Evolutionary conservation across 768 basidiomycete species (phyloP), one percentile per base, ranked within the genome.

Genomic region (Leccinum broughii): DNA sequence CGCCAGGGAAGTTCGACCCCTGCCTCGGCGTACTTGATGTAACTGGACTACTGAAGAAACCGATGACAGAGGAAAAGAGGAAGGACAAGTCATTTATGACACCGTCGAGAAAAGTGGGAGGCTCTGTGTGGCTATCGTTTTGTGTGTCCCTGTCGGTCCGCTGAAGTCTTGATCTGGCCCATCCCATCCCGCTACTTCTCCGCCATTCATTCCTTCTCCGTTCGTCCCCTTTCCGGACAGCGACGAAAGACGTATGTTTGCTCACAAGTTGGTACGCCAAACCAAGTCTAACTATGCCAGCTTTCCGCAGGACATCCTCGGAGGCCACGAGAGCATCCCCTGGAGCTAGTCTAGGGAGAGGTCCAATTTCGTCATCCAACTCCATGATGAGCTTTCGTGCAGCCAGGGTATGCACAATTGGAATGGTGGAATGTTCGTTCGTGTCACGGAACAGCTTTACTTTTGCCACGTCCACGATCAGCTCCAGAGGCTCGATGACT

Each of bases 361-460:
- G 73, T 20, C 72, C 73, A 22, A 58, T 65, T 6, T 60, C 57
- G 30, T 77, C 78, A 51, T 80, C 76, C 48, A 85, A 68, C 17
- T 83, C 83, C 63, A 78, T 78, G n/a, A 87, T 82, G 30, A 87
- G 73, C 14, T 74, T 72, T 58, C 81, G 79, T 2, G 85, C 86
- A 6, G 83, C 80, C 41, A 87, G 72, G 0, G 80, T 78, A 64
- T 88, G 87, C 28, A 88, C 67, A 15, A 81, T 70, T 57, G 64
- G 76, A 53, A 60, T 74, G 55, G 30, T 15, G 0, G 66, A 65
- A 22, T 66, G 20, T 1, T 55, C 54, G 20, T 56, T 22, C 7
- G 62, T 57, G 10, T 68, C 59, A 28, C 59, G 64, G 58, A 71
- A 72, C 6, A 70, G 69, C 37, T 68, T 70, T 39, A 71, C 70